Conservation (phyloP, 495 filamentous ascomycete genomes). For the Neurospora sp. region DNA sequence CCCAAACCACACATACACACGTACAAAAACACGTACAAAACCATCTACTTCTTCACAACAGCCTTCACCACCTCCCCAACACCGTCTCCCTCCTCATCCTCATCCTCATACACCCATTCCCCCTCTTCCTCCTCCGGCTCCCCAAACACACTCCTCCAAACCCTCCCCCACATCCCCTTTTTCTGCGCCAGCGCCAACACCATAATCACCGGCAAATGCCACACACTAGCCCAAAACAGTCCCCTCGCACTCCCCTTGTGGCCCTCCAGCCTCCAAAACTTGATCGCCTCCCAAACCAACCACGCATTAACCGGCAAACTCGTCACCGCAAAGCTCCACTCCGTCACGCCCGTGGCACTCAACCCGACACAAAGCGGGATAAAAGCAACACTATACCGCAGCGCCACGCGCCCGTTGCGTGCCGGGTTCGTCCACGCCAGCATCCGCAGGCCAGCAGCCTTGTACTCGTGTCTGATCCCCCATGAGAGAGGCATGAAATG, state of each 20-base stretch:
- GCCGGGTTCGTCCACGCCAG: slow-evolving; percentile 79
- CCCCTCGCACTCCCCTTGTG: slow-evolving; percentile 71
- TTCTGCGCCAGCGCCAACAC: slow-evolving; percentile 88
- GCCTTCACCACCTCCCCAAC: slow-evolving; percentile 6
- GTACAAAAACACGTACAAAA: not conserved
- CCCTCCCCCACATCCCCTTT: slow-evolving; percentile 83
- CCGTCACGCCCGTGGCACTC: slow-evolving; percentile 74
- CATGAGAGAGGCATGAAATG: slow-evolving; percentile 93
- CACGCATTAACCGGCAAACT: slow-evolving; percentile 78
- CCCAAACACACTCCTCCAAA: slow-evolving; percentile 61
- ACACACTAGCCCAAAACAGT: slow-evolving; percentile 95
- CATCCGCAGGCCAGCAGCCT: slow-evolving; percentile 81
- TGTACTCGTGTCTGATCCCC: slow-evolving; percentile 82
- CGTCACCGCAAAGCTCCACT: slow-evolving; percentile 72
- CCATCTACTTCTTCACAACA: not conserved
- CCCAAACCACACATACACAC: not conserved
- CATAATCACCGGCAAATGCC: slow-evolving; percentile 87
- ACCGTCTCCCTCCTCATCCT: slow-evolving; percentile 24
- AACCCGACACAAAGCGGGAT: slow-evolving; percentile 80
- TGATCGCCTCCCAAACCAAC: slow-evolving; percentile 71
- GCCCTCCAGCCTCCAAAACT: slow-evolving; percentile 73
- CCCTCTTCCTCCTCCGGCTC: slow-evolving; percentile 39
- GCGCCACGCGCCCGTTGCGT: slow-evolving; percentile 71
- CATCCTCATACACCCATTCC: slow-evolving; percentile 34
- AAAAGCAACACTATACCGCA: slow-evolving; percentile 79